phyloP scores from a whole-genome alignment of 495 filamentous ascomycete species.

The Aspergillus leporis region DNA sequence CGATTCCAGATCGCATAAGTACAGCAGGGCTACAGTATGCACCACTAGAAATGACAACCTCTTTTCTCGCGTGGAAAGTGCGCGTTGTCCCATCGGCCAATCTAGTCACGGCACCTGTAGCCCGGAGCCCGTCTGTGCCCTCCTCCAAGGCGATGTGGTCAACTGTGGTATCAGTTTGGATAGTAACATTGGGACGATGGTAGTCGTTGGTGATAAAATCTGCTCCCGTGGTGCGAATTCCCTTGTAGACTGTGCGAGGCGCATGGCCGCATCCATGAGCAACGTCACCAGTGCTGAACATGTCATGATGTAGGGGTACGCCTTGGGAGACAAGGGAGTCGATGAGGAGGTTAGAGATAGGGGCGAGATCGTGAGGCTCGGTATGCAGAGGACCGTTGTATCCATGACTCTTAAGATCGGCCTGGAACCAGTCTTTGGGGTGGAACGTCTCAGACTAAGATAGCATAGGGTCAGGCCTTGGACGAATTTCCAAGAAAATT shows the following conservation, averaged over 20 bases:
- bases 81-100: slow-evolving; percentile 29
- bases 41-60: slow-evolving; percentile 55
- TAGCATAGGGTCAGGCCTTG: not conserved
- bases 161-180: slow-evolving; percentile 39
- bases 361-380: slow-evolving; percentile 50
- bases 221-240: slow-evolving; percentile 47
- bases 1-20: slow-evolving; percentile 57
- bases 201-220: slow-evolving; percentile 47
- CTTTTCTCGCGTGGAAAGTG: slow-evolving; percentile 35
- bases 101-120: slow-evolving; percentile 29
- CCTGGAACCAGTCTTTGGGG: slow-evolving; percentile 43
- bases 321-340: slow-evolving; percentile 49
- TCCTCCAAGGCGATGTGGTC: slow-evolving; percentile 33
- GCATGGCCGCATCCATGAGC: slow-evolving; percentile 54
- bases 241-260: slow-evolving; percentile 50
- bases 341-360: slow-evolving; percentile 47
- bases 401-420: slow-evolving; percentile 40
- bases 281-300: slow-evolving; percentile 50
- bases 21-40: slow-evolving; percentile 59
- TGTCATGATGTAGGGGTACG: slow-evolving; percentile 46
- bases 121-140: slow-evolving; percentile 19
- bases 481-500: not conserved
- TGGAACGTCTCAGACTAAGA: slow-evolving; percentile 50
- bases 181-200: slow-evolving; percentile 35
- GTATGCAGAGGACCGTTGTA: slow-evolving; percentile 46